Base-by-base conservation (phyloP, 495 filamentous ascomycete genomes). In the Articulospora tetracladia region DNA sequence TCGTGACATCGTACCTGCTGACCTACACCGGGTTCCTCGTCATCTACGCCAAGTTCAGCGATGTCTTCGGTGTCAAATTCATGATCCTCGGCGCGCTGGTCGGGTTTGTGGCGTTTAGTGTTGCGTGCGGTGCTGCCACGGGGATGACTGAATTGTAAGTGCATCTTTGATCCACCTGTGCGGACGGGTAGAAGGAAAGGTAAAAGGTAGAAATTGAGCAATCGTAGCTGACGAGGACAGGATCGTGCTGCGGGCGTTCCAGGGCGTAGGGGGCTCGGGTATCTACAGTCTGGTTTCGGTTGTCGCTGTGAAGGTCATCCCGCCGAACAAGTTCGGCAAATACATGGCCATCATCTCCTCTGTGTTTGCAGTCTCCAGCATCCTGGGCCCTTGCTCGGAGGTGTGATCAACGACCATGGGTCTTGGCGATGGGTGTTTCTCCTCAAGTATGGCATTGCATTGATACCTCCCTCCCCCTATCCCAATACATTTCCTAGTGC, bases 1-100 rank as follows among this genome's bases (percentile, higher is more conserved):
- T 86, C 11, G 72, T 85, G 19, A 82, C 78, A 2, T 69, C 70
- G 10, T 86, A 86, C 60, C 61, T 85, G 13, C 62, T 84, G 36
- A 84, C 78, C 1, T 83, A 84, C 50, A 36, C 32, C 76, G 60
- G 61, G 1, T 62, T 56, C 41, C 22, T 64, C 3, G 72, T 80
- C 0, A 70, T 84, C 22, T 76, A 73, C 24, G 72, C 80, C 1
- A 77, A 77, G 36, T 60, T 81, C n/a, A 81, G 79, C 32, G 82
- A 84, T 60, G 68, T 83, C 12, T 64, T 83, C 24, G 81, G 81
- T 36, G 76, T 74, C 2, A 76, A 76, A 46, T 54, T 66, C 27
- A 76, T 76, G 8, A 74, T 83, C 58, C 32, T 78, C 1, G 55
- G 68, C 2, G 76, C 76, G 17, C 75, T 77, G 36, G 24, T 74